Base-by-base conservation (phyloP, 805 yeast species). In the Nakazawaea sp. region DNA sequence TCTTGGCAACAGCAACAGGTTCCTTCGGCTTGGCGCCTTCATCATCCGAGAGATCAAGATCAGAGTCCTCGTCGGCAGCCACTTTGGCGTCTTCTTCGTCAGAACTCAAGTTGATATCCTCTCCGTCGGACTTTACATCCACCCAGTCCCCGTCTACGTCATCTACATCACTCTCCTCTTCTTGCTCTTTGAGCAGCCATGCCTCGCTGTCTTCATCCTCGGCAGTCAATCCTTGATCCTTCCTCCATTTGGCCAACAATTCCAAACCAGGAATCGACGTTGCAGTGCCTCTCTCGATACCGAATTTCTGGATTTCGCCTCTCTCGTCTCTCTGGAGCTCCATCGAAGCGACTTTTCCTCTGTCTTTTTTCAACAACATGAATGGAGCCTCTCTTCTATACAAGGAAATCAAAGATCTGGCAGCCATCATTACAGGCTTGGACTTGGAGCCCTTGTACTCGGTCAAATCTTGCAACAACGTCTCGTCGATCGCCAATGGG, bases 351-450 rank as follows among this genome's bases (percentile, higher is more conserved):
- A 69, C 64, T 62, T 92, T 90, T 55, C 98, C 99, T 56, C 98
- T 75, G 56, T 92, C 97, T 54, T 87, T 88, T 49, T 79, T 72
- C 38, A 74, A 70, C 50, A 92, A 72, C 97, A 92, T 85, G 45
- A 90, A 95, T 5, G 99, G 99, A 2, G 96, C 97, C 40, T 89
- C 81, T 44, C 89, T 97, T 60, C 99, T 75, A 61, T 85, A 92
- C 37, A 92, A 66, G 0, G 92, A 64, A 41, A 92, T 76, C 60
- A 92, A 70, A 4, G 92, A 75, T 49, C 94, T 76, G 1, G 98
- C 96, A 33, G 97, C 98, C 78, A 81, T 84, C 66, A 80, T 79
- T 20, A 92, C 99, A 11, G 95, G 78, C 63, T 92, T 92, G 29
- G 96, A 71, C 59, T 92, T 92, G 19, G 97, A 88, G 4, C 94